Percentiles rank a stretch among this genome's conserved stretches.
phyloP scores from a whole-genome alignment of 1,139 yeast genomes.

The Nakaseomyces nivariensis region DNA sequence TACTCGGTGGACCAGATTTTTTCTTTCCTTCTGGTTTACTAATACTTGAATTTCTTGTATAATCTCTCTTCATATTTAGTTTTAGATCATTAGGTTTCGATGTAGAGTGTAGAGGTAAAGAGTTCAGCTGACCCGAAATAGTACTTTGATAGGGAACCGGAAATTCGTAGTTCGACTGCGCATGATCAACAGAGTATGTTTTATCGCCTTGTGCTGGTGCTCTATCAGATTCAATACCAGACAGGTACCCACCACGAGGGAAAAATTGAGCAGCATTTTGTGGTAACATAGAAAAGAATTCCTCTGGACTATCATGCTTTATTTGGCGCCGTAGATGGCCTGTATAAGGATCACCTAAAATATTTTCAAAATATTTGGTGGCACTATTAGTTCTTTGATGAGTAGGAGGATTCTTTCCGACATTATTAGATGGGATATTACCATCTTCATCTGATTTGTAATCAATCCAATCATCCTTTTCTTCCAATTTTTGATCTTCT shows the following conservation, averaged over 20 bases:
- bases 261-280: background rate
- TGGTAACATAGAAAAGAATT: background rate
- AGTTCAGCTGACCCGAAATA: background rate
- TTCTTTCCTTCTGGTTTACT: background rate
- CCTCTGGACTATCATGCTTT: background rate
- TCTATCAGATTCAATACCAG: background rate
- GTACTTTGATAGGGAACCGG: background rate
- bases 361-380: background rate
- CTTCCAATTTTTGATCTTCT: background rate
- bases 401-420: background rate
- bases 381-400: background rate
- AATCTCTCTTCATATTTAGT: slow-evolving; percentile 4
- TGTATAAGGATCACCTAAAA: background rate
- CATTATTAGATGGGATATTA: background rate
- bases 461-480: background rate
- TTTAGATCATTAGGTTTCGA: background rate
- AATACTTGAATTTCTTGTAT: background rate
- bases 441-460: background rate
- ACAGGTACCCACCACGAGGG: background rate
- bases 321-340: background rate
- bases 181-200: background rate
- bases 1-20: background rate
- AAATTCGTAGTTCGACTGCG: background rate
- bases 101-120: background rate
- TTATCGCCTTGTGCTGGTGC: background rate